Percentiles rank a stretch among this genome's conserved stretches.
phyloP scores from a whole-genome alignment of 495 filamentous ascomycete genomes.

The Hypoxylon fragiforme region DNA sequence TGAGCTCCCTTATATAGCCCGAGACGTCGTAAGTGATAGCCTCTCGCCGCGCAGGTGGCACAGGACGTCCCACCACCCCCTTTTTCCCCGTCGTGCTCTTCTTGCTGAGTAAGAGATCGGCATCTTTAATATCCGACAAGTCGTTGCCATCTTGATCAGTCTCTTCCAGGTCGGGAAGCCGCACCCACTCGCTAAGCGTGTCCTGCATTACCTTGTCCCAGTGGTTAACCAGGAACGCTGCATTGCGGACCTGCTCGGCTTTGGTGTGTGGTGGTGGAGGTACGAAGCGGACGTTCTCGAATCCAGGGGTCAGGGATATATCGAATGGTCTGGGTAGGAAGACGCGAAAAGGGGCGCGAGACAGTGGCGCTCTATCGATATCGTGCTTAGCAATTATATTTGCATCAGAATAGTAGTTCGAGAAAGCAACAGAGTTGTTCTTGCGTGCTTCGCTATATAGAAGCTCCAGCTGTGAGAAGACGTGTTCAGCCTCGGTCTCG shows the following conservation, averaged over 20 bases:
- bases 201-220: conserved; percentile 40
- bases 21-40: conserved; percentile 35
- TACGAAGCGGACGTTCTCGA: conserved; percentile 31
- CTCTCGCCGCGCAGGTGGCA: conserved; percentile 32
- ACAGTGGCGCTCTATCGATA: background rate
- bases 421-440: conserved; percentile 33
- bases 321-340: conserved; percentile 51
- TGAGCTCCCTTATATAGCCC: conserved; percentile 34
- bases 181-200: conserved; percentile 36
- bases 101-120: conserved; percentile 18
- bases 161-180: conserved; percentile 25
- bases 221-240: conserved; percentile 35
- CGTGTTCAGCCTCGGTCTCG: conserved; percentile 31
- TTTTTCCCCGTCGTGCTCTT: no score
- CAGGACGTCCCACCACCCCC: no score
- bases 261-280: conserved; percentile 36
- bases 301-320: conserved; percentile 49
- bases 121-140: conserved; percentile 19
- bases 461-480: conserved; percentile 48
- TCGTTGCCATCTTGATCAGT: conserved; percentile 1
- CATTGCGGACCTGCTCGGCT: conserved; percentile 43
- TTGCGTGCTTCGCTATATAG: conserved; percentile 44
- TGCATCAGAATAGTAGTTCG: conserved; percentile 13
- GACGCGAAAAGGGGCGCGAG: conserved; percentile 41
- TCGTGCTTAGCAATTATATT: background rate